Evolutionary conservation across 2,329 filamentous ascomycete species (phyloP), one percentile per base, ranked within the genome.

Genomic region (Arachnopeziza araneosa): DNA sequence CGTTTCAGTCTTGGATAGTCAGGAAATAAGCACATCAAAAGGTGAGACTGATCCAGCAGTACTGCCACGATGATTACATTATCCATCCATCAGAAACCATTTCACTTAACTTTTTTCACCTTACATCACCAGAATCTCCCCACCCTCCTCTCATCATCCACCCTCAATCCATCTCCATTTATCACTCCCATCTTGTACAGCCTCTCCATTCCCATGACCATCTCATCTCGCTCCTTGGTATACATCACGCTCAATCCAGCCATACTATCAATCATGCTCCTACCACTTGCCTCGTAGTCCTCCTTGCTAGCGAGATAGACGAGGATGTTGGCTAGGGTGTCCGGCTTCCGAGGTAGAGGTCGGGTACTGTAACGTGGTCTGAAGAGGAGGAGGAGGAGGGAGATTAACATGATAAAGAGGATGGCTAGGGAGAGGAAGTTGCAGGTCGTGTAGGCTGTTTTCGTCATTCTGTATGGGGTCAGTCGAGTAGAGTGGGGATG

Each of bases 291-390:
- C 72, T 61, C 73, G 36, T 44, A 44, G 73, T 55, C 68, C 71
- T 24, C 77, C 73, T 50, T 79, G 79, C 64, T 76, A 78, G 75
- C 61, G 12, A 64, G 24, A 53, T 56, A 60, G 26, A 61, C 55
- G 14, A 80, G 71, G 2, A 75, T 70, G 4, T 78, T 79, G 0
- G 75, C 77, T 9, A 82, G 71, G 1, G 72, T 79, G 23, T 77
- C 76, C 22, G 78, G 79, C 21, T 80, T 78, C 1, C 79, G 74
- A 0, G 78, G 76, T 72, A 81, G 75, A 7, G 50, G 24, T 74
- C 70, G 2, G 76, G 78, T 75, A 75, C 79, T 21, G 68, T 65
- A 12, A 77, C 49, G 22, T 2, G 50, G 48, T 19, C 55, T 66
- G 48, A 78, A 73, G 54, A 81, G 75, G 6, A 77, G 76, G 12